Percentiles rank a stretch among this genome's conserved stretches.
Evolutionary conservation across 352 stramenopile species (phyloP).

Genomic region (Phytophthora boehmeriae): DNA sequence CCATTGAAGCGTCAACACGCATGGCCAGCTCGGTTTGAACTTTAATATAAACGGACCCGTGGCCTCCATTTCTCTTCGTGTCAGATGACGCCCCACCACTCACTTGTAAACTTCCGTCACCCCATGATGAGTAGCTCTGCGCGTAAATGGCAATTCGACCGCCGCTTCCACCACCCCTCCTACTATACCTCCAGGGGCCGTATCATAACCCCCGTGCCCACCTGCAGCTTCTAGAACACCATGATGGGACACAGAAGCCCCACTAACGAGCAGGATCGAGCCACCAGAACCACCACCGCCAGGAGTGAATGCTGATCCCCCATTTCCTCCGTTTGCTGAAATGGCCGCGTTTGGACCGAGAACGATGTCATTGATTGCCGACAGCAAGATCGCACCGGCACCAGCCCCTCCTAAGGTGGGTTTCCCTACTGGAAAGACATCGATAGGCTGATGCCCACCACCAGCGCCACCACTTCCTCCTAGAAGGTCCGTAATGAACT

Average conservation of each 20-base stretch:
- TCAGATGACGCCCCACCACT: slow-evolving; percentile 73
- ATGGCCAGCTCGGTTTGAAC: slow-evolving; percentile 52
- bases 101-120: slow-evolving; percentile 74
- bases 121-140: slow-evolving; percentile 92
- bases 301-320: slow-evolving; percentile 55
- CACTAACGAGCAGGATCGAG: slow-evolving; percentile 54
- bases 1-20: slow-evolving; percentile 64
- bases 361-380: slow-evolving; percentile 94
- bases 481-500: slow-evolving; percentile 78
- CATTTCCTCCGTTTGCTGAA: slow-evolving; percentile 71
- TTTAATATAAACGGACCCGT: slow-evolving; percentile 50
- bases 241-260: slow-evolving; percentile 63
- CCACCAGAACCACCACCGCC: slow-evolving; percentile 67
- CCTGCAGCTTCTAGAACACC: slow-evolving; percentile 79
- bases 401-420: slow-evolving; percentile 90
- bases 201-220: slow-evolving; percentile 79
- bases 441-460: slow-evolving; percentile 82
- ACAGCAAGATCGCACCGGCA: slow-evolving; percentile 85
- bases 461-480: slow-evolving; percentile 93
- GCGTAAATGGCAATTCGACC: slow-evolving; percentile 86
- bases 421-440: slow-evolving; percentile 67
- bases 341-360: slow-evolving; percentile 84
- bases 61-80: slow-evolving; percentile 31
- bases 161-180: slow-evolving; percentile 89
- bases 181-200: slow-evolving; percentile 8